A percentile compares a stretch with the other conserved stretches of the same genome.
Evolutionary conservation across 1,284 basidiomycete species (phyloP).

Genomic region (Amylostereum chailletii): DNA sequence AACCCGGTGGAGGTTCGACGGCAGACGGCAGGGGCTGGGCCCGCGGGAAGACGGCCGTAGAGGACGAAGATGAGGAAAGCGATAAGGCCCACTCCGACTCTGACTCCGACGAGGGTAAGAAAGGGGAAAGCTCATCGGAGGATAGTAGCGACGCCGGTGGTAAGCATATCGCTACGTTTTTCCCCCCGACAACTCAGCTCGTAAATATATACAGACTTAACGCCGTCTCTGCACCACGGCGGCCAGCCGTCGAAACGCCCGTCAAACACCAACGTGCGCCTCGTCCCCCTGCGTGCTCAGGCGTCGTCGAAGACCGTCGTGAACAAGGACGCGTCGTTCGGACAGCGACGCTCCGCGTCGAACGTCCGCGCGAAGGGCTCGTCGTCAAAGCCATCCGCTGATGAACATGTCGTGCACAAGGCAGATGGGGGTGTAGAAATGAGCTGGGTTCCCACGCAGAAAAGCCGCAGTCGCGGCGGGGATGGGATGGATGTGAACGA

Average conservation of each 20-base stretch:
- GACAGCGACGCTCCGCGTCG: conserved; percentile 45
- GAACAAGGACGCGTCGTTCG: conserved; percentile 45
- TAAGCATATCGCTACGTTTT: conserved; percentile 18
- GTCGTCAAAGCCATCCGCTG: conserved; percentile 5
- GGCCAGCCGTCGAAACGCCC: conserved; percentile 16
- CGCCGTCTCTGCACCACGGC: conserved; percentile 13
- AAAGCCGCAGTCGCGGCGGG: conserved; percentile 17
- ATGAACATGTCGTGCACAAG: conserved; percentile 14
- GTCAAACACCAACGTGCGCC: conserved; percentile 39
- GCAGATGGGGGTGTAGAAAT: conserved; percentile 56
- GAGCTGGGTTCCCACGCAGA: conserved; percentile 49
- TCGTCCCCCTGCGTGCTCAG: conserved; percentile 52
- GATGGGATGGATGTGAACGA: conserved; percentile 24
- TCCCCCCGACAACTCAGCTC: background rate
- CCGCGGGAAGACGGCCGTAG: conserved; percentile 50
- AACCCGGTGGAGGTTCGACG: conserved; percentile 18
- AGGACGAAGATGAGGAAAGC: conserved; percentile 38
- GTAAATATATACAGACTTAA: too few species aligned
- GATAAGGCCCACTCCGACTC: conserved; percentile 18
- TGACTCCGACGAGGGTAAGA: conserved; percentile 12
- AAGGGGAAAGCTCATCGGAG: conserved; percentile 21
- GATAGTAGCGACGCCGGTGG: conserved; percentile 52
- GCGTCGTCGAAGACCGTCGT: conserved; percentile 15
- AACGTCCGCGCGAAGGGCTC: conserved; percentile 12
- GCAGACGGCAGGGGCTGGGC: conserved; percentile 21